A percentile compares a stretch with the other conserved stretches of the same genome.
Conservation (phyloP, 1,284 basidiomycete genomes). For the Lignosus rhinocerotis region DNA sequence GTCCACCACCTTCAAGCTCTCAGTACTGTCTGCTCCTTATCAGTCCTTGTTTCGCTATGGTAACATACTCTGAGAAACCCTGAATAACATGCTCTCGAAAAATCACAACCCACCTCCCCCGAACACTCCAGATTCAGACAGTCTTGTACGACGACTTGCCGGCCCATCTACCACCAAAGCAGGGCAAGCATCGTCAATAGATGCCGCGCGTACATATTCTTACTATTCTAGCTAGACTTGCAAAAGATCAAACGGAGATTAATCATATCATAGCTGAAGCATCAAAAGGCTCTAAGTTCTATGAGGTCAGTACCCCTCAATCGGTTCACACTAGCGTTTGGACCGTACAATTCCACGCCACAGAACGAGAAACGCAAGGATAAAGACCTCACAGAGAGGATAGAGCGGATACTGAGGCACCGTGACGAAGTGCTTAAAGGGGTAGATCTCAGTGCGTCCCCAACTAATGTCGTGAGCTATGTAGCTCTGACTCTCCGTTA, state of each 20-base stretch:
- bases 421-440: constrained; percentile 62
- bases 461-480: neutral
- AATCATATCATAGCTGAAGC: constrained; percentile 80
- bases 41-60: neutral
- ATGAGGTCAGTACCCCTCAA: constrained; percentile 55
- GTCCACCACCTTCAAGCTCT: neutral
- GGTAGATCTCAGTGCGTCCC: constrained; percentile 58
- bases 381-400: constrained; percentile 74
- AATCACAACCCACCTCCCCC: constrained; percentile 5
- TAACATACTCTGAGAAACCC: neutral
- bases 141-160: constrained; percentile 71
- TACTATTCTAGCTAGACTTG: constrained; percentile 45
- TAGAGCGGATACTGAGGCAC: constrained; percentile 62
- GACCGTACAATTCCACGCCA: neutral
- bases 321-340: neutral
- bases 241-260: constrained; percentile 77
- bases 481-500: constrained; percentile 26
- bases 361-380: constrained; percentile 86
- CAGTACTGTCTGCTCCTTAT: neutral
- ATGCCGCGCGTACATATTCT: neutral
- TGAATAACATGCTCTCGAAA: neutral
- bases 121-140: constrained; percentile 53
- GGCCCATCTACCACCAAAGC: constrained; percentile 79
- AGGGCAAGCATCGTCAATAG: constrained; percentile 46
- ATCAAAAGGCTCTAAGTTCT: constrained; percentile 83